phyloP scores from a whole-genome alignment of 306 rosid species.

The Quercus berberidifolia region DNA sequence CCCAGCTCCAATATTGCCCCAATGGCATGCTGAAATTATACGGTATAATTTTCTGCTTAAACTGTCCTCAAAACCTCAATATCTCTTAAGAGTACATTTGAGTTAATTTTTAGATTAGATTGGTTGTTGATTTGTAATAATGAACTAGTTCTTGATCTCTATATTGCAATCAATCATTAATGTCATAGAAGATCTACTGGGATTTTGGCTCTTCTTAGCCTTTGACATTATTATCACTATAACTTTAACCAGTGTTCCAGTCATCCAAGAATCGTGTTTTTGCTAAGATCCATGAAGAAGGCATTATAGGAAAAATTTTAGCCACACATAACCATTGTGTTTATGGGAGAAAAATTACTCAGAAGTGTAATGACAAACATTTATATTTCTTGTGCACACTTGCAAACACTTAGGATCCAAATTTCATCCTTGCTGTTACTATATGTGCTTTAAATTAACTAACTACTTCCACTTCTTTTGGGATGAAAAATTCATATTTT shows the following conservation, averaged over 20 bases:
- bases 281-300: background rate
- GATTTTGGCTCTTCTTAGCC: background rate
- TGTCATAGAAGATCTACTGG: background rate
- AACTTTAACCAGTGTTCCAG: background rate
- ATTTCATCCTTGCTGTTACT: background rate
- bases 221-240: background rate
- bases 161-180: background rate
- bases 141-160: background rate
- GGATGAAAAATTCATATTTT: background rate
- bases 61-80: background rate
- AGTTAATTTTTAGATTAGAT: background rate
- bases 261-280: background rate
- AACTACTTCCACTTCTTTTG: background rate
- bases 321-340: background rate
- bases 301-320: background rate
- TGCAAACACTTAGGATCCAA: background rate
- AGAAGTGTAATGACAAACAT: background rate
- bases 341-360: background rate
- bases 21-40: conserved; percentile 84
- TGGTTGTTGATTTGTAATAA: background rate
- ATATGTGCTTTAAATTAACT: background rate
- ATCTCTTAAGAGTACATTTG: background rate
- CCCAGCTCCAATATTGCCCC: conserved; percentile 89
- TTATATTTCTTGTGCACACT: background rate
- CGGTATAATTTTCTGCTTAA: conserved; percentile 45